Percentiles rank a stretch among this genome's conserved stretches.
Evolutionary conservation across 306 rosid species (phyloP).

Genomic region (Fagus crenata): DNA sequence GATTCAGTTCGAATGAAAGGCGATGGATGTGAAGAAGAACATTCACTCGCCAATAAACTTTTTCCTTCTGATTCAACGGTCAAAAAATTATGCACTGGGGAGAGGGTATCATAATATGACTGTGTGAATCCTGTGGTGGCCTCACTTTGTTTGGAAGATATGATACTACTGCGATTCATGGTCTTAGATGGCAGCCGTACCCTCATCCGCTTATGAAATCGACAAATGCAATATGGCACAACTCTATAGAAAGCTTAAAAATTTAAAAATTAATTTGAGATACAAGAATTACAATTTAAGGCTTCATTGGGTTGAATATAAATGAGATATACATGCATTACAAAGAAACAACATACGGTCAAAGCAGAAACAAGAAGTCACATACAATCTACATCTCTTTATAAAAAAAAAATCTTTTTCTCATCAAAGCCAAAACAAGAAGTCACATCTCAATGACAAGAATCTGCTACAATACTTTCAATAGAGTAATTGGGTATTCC

Average conservation of each 20-base stretch:
- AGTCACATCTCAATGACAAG: conserved; percentile 19
- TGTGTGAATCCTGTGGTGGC: conserved; percentile 23
- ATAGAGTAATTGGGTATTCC: neutral
- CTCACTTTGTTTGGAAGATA: conserved; percentile 22
- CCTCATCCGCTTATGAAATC: conserved; percentile 17
- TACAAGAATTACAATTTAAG: conserved; percentile 10
- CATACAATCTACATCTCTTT: neutral
- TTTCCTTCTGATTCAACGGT: conserved; percentile 33
- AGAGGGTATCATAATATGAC: conserved; percentile 27
- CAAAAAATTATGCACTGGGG: conserved; percentile 26
- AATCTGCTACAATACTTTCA: conserved; percentile 6
- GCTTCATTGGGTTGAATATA: neutral
- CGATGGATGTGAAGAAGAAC: conserved; percentile 27
- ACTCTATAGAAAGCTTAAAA: neutral
- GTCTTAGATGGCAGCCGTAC: conserved; percentile 24
- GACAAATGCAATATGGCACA: neutral
- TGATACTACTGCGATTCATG: conserved; percentile 29
- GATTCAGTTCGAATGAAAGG: conserved; percentile 37
- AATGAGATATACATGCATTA: neutral
- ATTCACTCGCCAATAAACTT: conserved; percentile 21
- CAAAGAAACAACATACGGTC: neutral
- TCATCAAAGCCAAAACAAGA: conserved; percentile 6
- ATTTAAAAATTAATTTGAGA: neutral
- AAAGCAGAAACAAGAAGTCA: neutral
- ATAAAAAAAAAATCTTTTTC: neutral